Percentiles rank a stretch among this genome's conserved stretches.
Evolutionary conservation across 192 early-diverging fungal genomes (phyloP).

Genomic region (Coemansia pectinata): DNA sequence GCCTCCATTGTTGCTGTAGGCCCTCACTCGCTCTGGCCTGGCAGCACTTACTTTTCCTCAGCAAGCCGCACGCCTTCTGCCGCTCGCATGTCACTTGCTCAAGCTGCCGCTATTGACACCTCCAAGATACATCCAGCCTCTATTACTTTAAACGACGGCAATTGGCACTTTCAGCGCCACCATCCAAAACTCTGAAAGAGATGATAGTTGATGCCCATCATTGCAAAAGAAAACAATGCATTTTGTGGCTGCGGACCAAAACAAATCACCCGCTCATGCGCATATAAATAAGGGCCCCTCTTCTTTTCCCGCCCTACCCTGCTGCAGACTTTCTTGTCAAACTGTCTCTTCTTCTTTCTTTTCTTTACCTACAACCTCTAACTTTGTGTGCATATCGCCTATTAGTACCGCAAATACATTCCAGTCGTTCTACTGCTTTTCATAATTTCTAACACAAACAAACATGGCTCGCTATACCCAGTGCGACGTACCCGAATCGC

Average conservation of each 20-base stretch:
- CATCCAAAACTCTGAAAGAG: conserved; percentile 18
- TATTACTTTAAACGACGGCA: not conserved
- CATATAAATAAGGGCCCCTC: not conserved
- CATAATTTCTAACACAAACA: not conserved
- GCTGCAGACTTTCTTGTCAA: not conserved
- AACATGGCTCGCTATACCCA: not conserved
- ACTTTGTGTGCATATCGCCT: not conserved
- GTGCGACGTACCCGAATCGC: not conserved
- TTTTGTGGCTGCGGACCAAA: conserved; percentile 3
- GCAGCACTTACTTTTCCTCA: not conserved
- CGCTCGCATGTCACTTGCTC: not conserved
- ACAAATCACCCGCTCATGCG: conserved; percentile 2
- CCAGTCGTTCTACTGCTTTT: conserved; percentile 3
- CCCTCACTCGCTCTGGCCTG: conserved; percentile 27
- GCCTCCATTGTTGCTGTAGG: conserved; percentile 18
- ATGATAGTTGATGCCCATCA: not conserved
- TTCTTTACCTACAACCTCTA: not conserved
- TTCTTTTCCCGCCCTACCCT: not conserved
- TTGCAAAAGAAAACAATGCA: not conserved
- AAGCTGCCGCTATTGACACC: conserved; percentile 21
- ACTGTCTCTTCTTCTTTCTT: not conserved
- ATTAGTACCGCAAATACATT: not conserved
- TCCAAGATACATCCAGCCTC: conserved; percentile 30
- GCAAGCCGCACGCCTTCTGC: not conserved
- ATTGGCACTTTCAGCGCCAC: not conserved